Conservation (phyloP, 768 basidiomycete genomes). For the Mycena belliarum region DNA sequence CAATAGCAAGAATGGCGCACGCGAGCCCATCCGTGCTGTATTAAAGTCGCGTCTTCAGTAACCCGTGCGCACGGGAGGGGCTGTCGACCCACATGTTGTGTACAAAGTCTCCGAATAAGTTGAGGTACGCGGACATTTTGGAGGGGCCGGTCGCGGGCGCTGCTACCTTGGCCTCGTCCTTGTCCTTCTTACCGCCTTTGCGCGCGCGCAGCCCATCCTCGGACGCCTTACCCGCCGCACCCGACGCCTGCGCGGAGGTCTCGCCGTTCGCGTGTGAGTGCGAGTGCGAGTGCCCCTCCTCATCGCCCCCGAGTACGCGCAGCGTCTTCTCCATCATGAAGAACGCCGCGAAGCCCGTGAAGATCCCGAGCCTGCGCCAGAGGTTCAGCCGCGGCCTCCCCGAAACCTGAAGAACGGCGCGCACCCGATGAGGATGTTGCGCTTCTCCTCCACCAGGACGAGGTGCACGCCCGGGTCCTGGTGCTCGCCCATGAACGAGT, state of each 20-base stretch:
- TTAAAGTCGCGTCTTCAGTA: slow-evolving; percentile 14
- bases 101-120: slow-evolving; percentile 91
- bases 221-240: slow-evolving; percentile 39
- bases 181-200: slow-evolving; percentile 23
- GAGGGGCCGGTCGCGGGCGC: slow-evolving; percentile 56
- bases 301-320: slow-evolving; percentile 69
- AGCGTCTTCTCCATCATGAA: slow-evolving; percentile 94
- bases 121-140: slow-evolving; percentile 88
- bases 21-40: slow-evolving; percentile 88
- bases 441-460: slow-evolving; percentile 86
- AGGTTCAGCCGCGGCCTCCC: too few relatives aligned
- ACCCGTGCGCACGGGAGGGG: slow-evolving; percentile 17
- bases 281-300: slow-evolving; percentile 61
- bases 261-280: slow-evolving; percentile 42
- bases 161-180: slow-evolving; percentile 29
- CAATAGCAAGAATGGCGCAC: slow-evolving; percentile 44
- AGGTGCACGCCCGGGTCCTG: slow-evolving; percentile 70
- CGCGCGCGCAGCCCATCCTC: slow-evolving; percentile 55
- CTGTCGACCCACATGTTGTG: slow-evolving; percentile 76
- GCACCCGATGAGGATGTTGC: slow-evolving; percentile 88
- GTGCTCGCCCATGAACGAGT: slow-evolving; percentile 89
- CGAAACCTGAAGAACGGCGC: not conserved
- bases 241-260: slow-evolving; percentile 45
- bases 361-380: slow-evolving; percentile 66
- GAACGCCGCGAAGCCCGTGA: slow-evolving; percentile 85